Base-by-base conservation (phyloP, 495 filamentous ascomycete genomes). In the Aspergillus sparsus region DNA sequence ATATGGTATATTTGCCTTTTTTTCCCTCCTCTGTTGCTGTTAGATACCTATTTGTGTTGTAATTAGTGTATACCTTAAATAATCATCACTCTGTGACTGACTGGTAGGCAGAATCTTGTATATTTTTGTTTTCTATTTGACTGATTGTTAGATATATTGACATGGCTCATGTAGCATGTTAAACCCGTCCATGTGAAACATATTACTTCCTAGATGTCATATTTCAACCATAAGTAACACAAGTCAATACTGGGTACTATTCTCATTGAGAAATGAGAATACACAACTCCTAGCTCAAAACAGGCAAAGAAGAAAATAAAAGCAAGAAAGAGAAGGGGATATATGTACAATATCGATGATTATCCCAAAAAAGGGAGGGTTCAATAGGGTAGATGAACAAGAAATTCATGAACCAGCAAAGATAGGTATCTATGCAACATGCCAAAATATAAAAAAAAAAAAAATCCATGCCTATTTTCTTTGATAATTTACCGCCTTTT, bases 1-100 rank as follows among this genome's bases (percentile, higher is more conserved):
- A 37, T 37, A 70, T 49, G 50, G 44, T 47, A 47, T 47, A 47
- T 47, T 21, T 47, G 6, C 9, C 15, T 1, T 18, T 21, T 18
- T 41, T 62, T 53, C 39, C 52, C 47, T 57, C 12, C 36, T 51
- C 58, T 58, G 5, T 60, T 61, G 52, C 63, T 65, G 65, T 66
- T 69, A 74, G 74, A 77, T 78, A 78, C 72, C 75, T 77, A 71
- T 70, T 64, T 66, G 63, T 58, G 55, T 68, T 74, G 71, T 76
- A 76, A 57, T 66, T 71, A 71, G 54, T 64, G 42, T 49, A 44
- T 49, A 57, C 41, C 32, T 47, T 55, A 34, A 41, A 49, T 32
- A 37, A 46, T 55, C 51, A 47, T 2, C 32, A 7, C 6, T 31
- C 32, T 18, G 16, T 47, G 44, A 47, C 6, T 47, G 9, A 47